These are phyloP conservation scores for Lyophyllum shimeji DNA, from an alignment of 768 basidiomycete genomes.

Conservation along the genomic window DNA sequence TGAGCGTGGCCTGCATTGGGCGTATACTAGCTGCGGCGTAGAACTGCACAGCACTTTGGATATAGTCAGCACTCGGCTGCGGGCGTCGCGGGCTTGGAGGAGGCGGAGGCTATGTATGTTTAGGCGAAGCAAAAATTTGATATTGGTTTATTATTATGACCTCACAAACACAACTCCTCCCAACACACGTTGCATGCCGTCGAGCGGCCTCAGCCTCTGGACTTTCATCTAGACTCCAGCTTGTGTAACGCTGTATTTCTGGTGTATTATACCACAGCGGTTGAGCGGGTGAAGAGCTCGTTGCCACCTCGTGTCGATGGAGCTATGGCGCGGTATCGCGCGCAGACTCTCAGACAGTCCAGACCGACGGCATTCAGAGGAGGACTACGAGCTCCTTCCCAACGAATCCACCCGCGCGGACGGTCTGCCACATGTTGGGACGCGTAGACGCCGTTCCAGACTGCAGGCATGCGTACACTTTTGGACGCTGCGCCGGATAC, in stretches of 20 bases:
- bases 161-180: not conserved
- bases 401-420: slow-evolving; percentile 1
- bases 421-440: not conserved
- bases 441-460: slow-evolving; percentile 14
- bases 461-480: slow-evolving; percentile 14
- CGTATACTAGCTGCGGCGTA: no score
- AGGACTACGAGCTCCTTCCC: slow-evolving; percentile 22
- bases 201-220: not conserved
- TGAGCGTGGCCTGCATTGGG: no score
- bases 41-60: no score
- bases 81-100: not conserved
- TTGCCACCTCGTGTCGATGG: slow-evolving; percentile 14
- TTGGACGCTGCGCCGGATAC: slow-evolving; percentile 17
- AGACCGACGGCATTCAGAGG: slow-evolving; percentile 16
- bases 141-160: not conserved
- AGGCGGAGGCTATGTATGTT: not conserved
- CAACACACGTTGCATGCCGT: not conserved
- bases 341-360: slow-evolving; percentile 15
- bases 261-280: not conserved
- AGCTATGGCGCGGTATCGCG: slow-evolving; percentile 19
- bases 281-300: not conserved
- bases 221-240: not conserved
- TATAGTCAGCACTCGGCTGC: not conserved
- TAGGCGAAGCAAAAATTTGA: not conserved
- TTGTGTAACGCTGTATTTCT: not conserved